Evolutionary conservation across 2,329 filamentous ascomycete genomes (phyloP).

Genomic region (Cryphonectria radicalis): DNA sequence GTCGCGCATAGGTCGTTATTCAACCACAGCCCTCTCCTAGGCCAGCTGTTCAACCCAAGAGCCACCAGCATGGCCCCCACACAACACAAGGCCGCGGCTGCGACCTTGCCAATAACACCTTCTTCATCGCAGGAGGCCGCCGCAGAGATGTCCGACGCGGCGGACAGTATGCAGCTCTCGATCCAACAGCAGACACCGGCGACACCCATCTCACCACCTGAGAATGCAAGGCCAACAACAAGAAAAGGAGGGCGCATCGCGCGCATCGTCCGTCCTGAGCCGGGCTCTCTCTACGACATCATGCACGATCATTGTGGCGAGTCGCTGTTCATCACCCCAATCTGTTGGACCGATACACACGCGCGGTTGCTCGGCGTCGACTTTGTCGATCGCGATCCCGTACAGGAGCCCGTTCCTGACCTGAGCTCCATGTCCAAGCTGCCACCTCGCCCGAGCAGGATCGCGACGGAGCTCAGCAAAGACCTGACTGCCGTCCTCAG

Average conservation of each 20-base stretch:
- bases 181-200: not conserved
- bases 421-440: conserved; percentile 22
- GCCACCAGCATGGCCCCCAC: conserved; percentile 20
- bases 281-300: conserved; percentile 57
- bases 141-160: not conserved
- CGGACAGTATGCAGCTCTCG: not conserved
- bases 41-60: conserved; percentile 24
- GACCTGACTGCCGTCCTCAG: conserved; percentile 50
- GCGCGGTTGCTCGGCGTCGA: conserved; percentile 50
- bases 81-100: conserved; percentile 7
- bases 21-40: conserved; percentile 24
- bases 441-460: conserved; percentile 41
- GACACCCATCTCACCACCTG: conserved; percentile 14
- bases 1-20: conserved; percentile 20
- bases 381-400: conserved; percentile 49
- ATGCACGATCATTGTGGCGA: conserved; percentile 53
- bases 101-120: conserved; percentile 9
- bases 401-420: conserved; percentile 47
- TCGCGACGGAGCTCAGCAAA: conserved; percentile 48
- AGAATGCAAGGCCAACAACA: conserved; percentile 18
- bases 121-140: conserved; percentile 14
- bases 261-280: conserved; percentile 47
- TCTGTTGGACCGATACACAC: conserved; percentile 61
- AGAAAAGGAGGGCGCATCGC: conserved; percentile 34
- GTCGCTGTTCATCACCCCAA: conserved; percentile 56